Base-by-base conservation (phyloP, 768 basidiomycete genomes). In the Boletus tylopilopsis region DNA sequence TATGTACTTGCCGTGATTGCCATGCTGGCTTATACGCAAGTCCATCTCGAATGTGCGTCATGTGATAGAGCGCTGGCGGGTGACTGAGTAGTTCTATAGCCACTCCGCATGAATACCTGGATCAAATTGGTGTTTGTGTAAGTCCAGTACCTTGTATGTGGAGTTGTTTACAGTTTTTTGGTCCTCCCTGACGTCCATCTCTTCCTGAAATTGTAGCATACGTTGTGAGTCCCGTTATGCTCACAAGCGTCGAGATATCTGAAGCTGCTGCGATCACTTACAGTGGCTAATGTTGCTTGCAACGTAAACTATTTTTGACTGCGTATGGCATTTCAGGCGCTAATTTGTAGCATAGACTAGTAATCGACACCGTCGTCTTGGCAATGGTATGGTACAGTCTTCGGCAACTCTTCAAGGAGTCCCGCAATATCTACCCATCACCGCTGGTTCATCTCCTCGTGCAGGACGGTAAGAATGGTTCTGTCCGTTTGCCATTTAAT, bases 111-210 rank as follows among this genome's bases (percentile, higher is more conserved):
- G 3, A 18, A 21, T 42, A 64, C 18, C 35, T 67, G 1, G 5
- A 18, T 9, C 42, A 50, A n/a, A 37, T 23, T 5, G 43, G 53
- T 24, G 10, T 67, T 34, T 67, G 63, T n/a, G 16, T 34, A 12
- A 2, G n/a, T 8, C 47, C 40, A 0, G 12, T 39, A 9, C 37
- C 46, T 2, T 30, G 63, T 64, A 48, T 15, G 64, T 59, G n/a
- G n/a, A n/a, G n/a, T 6, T 5, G 13, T 2, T 1, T 4, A 42
- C 18, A 22, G 19, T 10, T 6, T n/a, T 3, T 5, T 4, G 10
- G 2, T 12, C 15, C 41, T 22, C 42, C 44, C 54, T 56, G 23
- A 49, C 56, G 23, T 49, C 29, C n/a, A 18, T n/a, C 3, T 6
- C 1, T n/a, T n/a, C n/a, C n/a, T n/a, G n/a, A 9, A 0, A 13